These are phyloP conservation scores for Fragilariopsis cylindrus DNA, from an alignment of 108 stramenopile species.

Conservation along the genomic window DNA sequence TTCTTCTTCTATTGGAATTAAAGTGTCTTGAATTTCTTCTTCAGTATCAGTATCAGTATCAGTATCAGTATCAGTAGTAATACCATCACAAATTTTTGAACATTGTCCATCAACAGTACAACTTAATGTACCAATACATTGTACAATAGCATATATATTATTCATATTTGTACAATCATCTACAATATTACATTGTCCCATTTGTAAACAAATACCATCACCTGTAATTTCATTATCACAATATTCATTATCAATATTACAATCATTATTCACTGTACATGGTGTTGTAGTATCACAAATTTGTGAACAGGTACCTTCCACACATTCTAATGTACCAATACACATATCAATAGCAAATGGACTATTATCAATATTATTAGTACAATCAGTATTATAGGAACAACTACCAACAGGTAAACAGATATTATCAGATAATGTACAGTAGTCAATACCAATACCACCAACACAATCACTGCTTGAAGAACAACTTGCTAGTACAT, in stretches of 20 bases:
- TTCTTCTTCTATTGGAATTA: too few species aligned
- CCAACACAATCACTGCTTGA: too few species aligned
- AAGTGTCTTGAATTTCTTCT: not conserved
- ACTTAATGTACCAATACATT: not conserved
- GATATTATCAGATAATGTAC: not conserved
- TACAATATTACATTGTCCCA: not conserved
- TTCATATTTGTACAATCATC: constrained; percentile 8
- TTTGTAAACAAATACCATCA: not conserved
- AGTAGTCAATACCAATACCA: not conserved
- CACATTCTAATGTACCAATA: too few species aligned
- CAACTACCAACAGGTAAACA: not conserved
- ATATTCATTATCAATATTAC: not conserved
- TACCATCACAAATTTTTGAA: not conserved
- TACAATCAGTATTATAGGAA: too few species aligned
- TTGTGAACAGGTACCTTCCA: too few species aligned
- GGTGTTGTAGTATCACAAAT: not conserved
- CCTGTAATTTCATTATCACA: not conserved
- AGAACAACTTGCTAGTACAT: too few species aligned
- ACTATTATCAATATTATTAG: too few species aligned
- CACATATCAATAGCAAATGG: too few species aligned
- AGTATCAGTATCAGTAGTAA: not conserved
- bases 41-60: not conserved
- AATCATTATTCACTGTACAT: not conserved
- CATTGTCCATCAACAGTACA: not conserved
- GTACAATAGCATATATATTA: not conserved